Evolutionary conservation across 345 rosid genomes (phyloP), one percentile per base, ranked within the genome.

Genomic region (Arabis hirsuta): DNA sequence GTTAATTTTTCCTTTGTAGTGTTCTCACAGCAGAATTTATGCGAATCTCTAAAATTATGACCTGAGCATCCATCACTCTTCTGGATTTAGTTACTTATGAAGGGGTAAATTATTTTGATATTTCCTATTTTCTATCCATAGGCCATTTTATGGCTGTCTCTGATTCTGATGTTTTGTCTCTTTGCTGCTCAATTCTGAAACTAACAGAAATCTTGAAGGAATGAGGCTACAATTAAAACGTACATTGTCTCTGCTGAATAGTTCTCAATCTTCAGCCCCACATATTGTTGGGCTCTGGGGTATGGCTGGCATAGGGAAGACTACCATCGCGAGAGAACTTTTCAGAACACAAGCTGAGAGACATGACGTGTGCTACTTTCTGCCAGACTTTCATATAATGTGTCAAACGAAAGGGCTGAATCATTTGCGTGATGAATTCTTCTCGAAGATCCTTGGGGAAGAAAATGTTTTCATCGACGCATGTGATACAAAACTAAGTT

Each of bases 1-100:
- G 48, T 76, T 78, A 50, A 57, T 55, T 73, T 69, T 77, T 52
- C 71, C 80, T 66, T 82, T 84, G 81, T 81, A 95, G 98, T 81
- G 82, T 92, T 68, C 98, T 95, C 79, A 88, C 94, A 9, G 80
- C 92, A 71, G 99, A 95, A 69, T 95, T 95, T 81, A 80, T 95
- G 94, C 96, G 82, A 65, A 89, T 89, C 82, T 86, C 97, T 60
- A 83, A 78, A 87, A 88, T 75, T 86, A 86, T 83, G 71, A 86
- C 88, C 52, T 83, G 29, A 27, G 3, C 3, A 22, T 22, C 24
- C 24, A 2, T 22, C 24, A 0, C 24, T 22, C 24, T 22, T 22
- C 24, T 22, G 24, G 24, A 22, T 22, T 22, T 22, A 22, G 24
- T 22, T 22, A 22, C 24, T 1, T 22, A 22, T 22, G 4, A 56